Conservation (phyloP, 1,284 basidiomycete genomes). For the Malassezia nana region DNA sequence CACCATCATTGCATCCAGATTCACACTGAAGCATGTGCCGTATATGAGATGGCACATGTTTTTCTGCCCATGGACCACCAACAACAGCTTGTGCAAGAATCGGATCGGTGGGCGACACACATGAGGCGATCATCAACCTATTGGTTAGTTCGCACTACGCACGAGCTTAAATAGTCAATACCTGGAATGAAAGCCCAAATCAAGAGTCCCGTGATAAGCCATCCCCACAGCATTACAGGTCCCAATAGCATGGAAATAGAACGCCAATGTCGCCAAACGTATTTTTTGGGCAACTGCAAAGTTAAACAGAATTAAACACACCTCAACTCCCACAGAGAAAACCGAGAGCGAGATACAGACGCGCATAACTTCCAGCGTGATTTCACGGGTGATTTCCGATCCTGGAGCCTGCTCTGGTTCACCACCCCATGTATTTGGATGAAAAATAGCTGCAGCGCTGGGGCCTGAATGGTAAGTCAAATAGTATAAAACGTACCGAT, state of each 20-base stretch:
- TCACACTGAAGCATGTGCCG: conserved; percentile 86
- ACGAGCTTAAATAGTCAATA: conserved; percentile 30
- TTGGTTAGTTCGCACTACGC: conserved; percentile 5
- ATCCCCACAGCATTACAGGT: conserved; percentile 79
- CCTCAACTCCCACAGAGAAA: conserved; percentile 82
- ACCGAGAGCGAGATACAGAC: conserved; percentile 93
- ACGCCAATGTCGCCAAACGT: conserved; percentile 81
- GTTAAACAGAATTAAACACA: not conserved
- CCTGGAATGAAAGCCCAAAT: conserved; percentile 38
- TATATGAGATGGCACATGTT: conserved; percentile 91
- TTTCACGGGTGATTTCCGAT: conserved; percentile 59
- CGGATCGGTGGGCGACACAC: conserved; percentile 92
- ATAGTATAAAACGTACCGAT: conserved; percentile 51
- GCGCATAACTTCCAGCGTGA: conserved; percentile 69
- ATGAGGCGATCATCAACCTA: conserved; percentile 72
- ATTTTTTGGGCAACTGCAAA: conserved; percentile 50
- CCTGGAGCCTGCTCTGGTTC: conserved; percentile 52
- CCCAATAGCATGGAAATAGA: conserved; percentile 74
- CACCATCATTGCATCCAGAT: conserved; percentile 65
- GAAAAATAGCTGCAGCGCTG: conserved; percentile 71
- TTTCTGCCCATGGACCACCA: conserved; percentile 94
- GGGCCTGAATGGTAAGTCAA: conserved; percentile 50
- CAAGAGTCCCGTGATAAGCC: conserved; percentile 63
- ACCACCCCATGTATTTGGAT: conserved; percentile 72
- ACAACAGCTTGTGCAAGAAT: conserved; percentile 59